These are phyloP conservation scores for Candida corydali DNA, from an alignment of 805 yeast species.

Conservation along the genomic window DNA sequence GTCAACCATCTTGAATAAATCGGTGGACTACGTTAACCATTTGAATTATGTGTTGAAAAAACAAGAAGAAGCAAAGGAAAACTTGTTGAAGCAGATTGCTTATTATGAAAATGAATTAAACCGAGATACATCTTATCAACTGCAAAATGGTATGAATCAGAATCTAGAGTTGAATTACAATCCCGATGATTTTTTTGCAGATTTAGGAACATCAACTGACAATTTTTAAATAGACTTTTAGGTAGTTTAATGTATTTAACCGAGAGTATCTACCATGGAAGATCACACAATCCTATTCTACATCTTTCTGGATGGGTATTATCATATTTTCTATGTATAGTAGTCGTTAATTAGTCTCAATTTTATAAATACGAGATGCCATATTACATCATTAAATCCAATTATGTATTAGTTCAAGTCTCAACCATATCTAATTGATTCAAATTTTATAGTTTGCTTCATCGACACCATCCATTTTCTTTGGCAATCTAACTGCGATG, in stretches of 20 bases:
- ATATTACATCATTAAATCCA: too few relatives aligned
- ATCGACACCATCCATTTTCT: conserved; percentile 28
- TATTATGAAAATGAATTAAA: not conserved
- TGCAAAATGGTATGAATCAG: not conserved
- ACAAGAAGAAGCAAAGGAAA: conserved; percentile 47
- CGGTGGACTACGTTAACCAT: conserved; percentile 76
- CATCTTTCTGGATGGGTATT: too few relatives aligned
- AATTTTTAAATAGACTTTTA: too few relatives aligned
- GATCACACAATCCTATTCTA: too few relatives aligned
- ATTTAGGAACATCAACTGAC: conserved; percentile 2
- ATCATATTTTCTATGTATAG: too few relatives aligned
- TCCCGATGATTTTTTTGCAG: conserved; percentile 10
- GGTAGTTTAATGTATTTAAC: too few relatives aligned
- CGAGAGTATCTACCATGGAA: too few relatives aligned
- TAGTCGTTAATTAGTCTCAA: too few relatives aligned
- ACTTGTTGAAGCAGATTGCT: conserved; percentile 5
- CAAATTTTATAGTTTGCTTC: conserved; percentile 14
- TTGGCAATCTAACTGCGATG: conserved; percentile 32
- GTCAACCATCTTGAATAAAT: conserved; percentile 67
- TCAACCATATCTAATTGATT: not conserved
- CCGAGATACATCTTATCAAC: conserved; percentile 1
- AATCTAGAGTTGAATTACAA: conserved; percentile 3
- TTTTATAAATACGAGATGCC: too few relatives aligned
- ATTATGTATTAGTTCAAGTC: too few relatives aligned
- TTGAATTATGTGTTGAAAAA: conserved; percentile 55